Percentiles rank a stretch among this genome's conserved stretches.
phyloP scores from a whole-genome alignment of 2,329 filamentous ascomycete genomes.

The Ceratocystis papillata region DNA sequence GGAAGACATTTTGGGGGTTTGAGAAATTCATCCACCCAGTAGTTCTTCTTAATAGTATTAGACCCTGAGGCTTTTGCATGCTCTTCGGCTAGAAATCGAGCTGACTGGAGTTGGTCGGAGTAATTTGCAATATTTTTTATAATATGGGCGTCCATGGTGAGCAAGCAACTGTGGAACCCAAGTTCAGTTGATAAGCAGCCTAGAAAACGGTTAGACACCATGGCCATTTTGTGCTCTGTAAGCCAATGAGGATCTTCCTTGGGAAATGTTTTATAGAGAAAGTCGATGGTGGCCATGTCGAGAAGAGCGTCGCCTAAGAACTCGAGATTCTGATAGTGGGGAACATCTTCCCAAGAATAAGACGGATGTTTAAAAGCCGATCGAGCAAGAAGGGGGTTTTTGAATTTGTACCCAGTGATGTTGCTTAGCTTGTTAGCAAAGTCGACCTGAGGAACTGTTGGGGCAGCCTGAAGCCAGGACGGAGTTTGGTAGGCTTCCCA shows the following conservation, averaged over 20 bases:
- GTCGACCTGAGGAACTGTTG: slow-evolving; percentile 57
- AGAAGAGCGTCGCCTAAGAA: slow-evolving; percentile 84
- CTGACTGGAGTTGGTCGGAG: slow-evolving; percentile 30
- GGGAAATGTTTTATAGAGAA: slow-evolving; percentile 67
- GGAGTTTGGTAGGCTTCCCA: slow-evolving; percentile 57
- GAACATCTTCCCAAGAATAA: slow-evolving; percentile 63
- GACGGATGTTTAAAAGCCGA: slow-evolving; percentile 86
- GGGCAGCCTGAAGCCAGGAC: slow-evolving; percentile 52
- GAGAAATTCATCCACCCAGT: slow-evolving; percentile 51
- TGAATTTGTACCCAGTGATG: slow-evolving; percentile 54
- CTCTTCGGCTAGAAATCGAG: slow-evolving; percentile 28
- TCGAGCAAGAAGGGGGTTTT: slow-evolving; percentile 61
- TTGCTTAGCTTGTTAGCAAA: slow-evolving; percentile 54
- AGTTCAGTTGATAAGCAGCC: slow-evolving; percentile 70
- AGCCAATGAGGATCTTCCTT: slow-evolving; percentile 87
- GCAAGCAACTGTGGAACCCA: slow-evolving; percentile 64
- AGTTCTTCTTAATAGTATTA: slow-evolving; percentile 46
- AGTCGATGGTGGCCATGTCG: slow-evolving; percentile 74
- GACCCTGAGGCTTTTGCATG: slow-evolving; percentile 31
- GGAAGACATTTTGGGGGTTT: slow-evolving; percentile 65
- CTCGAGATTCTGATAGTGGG: slow-evolving; percentile 81
- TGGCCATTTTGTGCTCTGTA: slow-evolving; percentile 98
- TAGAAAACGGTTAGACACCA: slow-evolving; percentile 93
- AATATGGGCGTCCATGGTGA: slow-evolving; percentile 39
- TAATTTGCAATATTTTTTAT: slow-evolving; percentile 17